Base-by-base conservation (phyloP, 176 grass and related monocot species). In the Calamus simplicifolius region DNA sequence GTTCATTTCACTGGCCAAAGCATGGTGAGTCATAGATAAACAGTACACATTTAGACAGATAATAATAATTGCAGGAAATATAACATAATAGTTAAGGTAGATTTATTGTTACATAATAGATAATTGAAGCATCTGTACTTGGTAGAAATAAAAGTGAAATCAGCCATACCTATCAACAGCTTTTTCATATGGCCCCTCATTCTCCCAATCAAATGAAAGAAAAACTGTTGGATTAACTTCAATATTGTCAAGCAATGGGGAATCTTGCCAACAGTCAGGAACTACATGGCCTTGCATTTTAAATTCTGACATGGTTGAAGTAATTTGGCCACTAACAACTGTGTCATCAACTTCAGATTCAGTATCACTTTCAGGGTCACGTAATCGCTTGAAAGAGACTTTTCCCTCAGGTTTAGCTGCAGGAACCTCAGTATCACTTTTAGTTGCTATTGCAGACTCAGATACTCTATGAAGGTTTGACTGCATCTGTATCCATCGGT, bases 401-500 rank as follows among this genome's bases (percentile, higher is more conserved):
- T 81, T 97, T 63, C 79, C 87, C 29, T 87, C 81, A 29, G 83
- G 60, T 69, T 75, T 66, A 85, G 77, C 31, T 58, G 73, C 48
- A 60, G 68, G 31, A 27, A 72, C 31, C 54, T 87, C 71, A 63
- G 25, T 78, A 57, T 70, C 58, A 51, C 61, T 77, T 80, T 88
- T 80, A 68, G 73, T 49, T 75, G 87, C 50, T 61, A 84, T 72
- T 26, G 77, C 70, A 29, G 87, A 90, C 68, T 77, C 84, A 19
- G 92, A 97, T 58, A 97, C 81, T 68, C 78, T 77, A 56, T 97
- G 92, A 79, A 97, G 92, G 72, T 97, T 97, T 50, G 87, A 97
- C 61, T 97, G 92, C 82, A 90, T 86, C 75, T 97, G 92, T 81
- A 97, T 97, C 92, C 92, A 97, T 19, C 92, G 81, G 68, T 90